Base-by-base conservation (phyloP, 208 protist species). In the Leishmania turanica region DNA sequence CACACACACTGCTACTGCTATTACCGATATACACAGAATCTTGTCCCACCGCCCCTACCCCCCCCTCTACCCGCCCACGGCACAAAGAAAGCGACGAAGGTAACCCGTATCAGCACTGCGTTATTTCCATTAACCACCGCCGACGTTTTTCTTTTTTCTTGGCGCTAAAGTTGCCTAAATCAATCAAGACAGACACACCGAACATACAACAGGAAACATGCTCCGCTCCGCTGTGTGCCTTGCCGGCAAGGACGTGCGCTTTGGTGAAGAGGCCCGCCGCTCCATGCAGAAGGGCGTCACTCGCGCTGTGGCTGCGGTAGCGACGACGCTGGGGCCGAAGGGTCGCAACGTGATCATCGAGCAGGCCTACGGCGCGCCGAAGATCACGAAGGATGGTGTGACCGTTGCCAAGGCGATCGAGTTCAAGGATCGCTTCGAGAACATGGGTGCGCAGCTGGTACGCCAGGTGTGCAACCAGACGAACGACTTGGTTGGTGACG, bases 351-450 rank as follows among this genome's bases (percentile, higher is more conserved):
- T 99, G 40, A 98, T 99, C 56, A 98, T 99, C 62, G 99, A 99
- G 83, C 98, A 99, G 88, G 78, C 92, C 68, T 99, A 99, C 87
- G 99, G 98, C 74, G 80, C 93, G 34, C 99, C 99, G 65, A 99
- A 99, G 85, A 99, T 99, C 90, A 99, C 99, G 54, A 99, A 99
- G 96, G 99, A 99, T 83, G 99, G 99, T 91, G 99, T 99, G 62
- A 99, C 99, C 37, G 99, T 99, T 31, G 99, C 99, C 27, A 99
- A 99, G 87, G 84, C 95, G 62, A 99, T 99, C 79, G 98, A 99
- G 84, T 99, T 99, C 83, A 88, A 96, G 86, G 98, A 99, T 91
- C 93, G 86, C 77, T 98, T 95, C 68, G 93, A 99, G 89, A 99
- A 99, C 96, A 93, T 99, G 85, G 99, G 99, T 86, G 99, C 99